A percentile compares a stretch with the other conserved stretches of the same genome.
These are phyloP conservation scores for Tolypocladium pustulatum DNA, from an alignment of 2,329 filamentous ascomycete species.

Conservation along the genomic window DNA sequence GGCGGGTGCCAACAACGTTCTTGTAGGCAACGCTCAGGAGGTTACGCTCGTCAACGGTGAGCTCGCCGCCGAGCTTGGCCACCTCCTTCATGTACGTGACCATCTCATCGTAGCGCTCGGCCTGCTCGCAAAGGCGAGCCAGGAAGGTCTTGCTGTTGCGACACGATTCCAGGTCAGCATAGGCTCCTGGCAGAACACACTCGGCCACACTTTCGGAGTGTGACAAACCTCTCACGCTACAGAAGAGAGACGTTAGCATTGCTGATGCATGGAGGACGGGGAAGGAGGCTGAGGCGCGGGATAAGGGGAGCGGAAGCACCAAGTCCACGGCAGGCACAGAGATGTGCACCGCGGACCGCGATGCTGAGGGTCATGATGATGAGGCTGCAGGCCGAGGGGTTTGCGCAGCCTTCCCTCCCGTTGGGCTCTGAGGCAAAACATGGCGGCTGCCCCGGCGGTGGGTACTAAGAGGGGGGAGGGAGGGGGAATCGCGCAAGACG, in stretches of 20 bases:
- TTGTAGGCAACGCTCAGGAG: constrained; percentile 98
- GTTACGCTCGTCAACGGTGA: constrained; percentile 95
- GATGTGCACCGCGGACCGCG: not conserved
- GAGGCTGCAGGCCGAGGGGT: not conserved
- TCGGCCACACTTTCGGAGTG: constrained; percentile 7
- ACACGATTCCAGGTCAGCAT: not conserved
- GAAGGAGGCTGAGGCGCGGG: not conserved
- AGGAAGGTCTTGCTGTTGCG: constrained; percentile 91
- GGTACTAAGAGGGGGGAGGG: constrained; percentile 3
- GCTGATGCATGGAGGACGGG: constrained; percentile 1
- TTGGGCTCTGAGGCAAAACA: not conserved
- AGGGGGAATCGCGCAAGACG: not conserved
- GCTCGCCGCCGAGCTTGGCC: constrained; percentile 73
- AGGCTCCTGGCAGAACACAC: not conserved
- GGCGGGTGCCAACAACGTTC: constrained; percentile 97
- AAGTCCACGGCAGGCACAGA: not conserved
- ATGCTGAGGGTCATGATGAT: not conserved
- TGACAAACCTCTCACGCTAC: constrained; percentile 59
- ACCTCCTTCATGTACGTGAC: constrained; percentile 99
- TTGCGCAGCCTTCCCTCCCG: not conserved
- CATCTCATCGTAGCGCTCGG: constrained; percentile 99
- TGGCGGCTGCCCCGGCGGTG: constrained; percentile 2
- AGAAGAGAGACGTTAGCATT: constrained; percentile 25
- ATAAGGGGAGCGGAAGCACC: not conserved
- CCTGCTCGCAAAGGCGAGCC: constrained; percentile 99